Percentiles rank a stretch among this genome's conserved stretches.
Conservation (phyloP, 2,329 filamentous ascomycete species). For the Aureobasidium leucospermi region DNA sequence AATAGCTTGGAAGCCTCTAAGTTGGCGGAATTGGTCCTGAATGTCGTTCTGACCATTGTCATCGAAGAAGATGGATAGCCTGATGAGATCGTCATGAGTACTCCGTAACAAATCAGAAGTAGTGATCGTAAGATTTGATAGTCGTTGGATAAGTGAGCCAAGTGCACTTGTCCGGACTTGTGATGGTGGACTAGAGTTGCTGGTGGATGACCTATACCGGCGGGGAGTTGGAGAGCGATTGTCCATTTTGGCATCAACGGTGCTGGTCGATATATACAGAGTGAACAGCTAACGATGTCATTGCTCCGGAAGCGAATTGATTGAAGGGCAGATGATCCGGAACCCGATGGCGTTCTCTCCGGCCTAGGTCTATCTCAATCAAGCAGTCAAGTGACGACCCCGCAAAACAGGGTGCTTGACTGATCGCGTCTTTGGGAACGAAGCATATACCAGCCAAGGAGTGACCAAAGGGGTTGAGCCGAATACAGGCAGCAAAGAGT, state of each 20-base stretch:
- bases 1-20: constrained; percentile 69
- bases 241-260: constrained; percentile 12
- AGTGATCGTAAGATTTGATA: constrained; percentile 1
- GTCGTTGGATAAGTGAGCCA: constrained; percentile 13
- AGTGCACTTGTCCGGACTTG: constrained; percentile 11
- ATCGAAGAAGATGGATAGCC: constrained; percentile 10
- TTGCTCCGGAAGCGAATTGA: constrained; percentile 10
- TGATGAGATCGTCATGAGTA: constrained; percentile 10
- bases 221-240: background rate
- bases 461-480: background rate
- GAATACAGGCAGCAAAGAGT: background rate
- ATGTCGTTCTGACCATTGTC: constrained; percentile 9
- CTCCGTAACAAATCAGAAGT: constrained; percentile 8
- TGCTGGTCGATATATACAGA: constrained; percentile 7
- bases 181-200: constrained; percentile 13
- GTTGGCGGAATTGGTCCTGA: constrained; percentile 73
- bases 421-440: background rate
- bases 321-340: background rate
- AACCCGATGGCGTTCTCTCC: constrained; percentile 8
- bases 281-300: constrained; percentile 9
- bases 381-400: constrained; percentile 7
- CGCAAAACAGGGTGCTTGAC: constrained; percentile 1
- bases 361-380: background rate
- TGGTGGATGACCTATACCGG: constrained; percentile 18
- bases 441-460: constrained; percentile 3